Percentiles rank a stretch among this genome's conserved stretches.
Conservation (phyloP, 2,329 filamentous ascomycete species). For the Parascedosporium putredinis region DNA sequence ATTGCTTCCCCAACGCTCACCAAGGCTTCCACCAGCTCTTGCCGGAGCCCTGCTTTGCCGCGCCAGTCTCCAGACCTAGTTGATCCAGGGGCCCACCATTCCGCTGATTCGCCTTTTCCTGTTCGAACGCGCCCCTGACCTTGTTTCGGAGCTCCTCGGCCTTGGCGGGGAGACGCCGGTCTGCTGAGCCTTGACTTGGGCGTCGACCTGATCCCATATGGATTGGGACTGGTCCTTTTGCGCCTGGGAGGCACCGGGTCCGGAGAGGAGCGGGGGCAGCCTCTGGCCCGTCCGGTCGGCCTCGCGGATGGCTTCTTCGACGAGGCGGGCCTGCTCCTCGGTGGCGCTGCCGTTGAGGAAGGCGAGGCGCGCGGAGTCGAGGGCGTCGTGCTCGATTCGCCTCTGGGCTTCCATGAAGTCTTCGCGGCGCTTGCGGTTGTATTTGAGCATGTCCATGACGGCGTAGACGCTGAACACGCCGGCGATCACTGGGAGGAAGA, state of each 20-base stretch:
- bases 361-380: conserved; percentile 46
- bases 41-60: conserved; percentile 23
- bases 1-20: conserved; percentile 16
- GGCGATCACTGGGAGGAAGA: conserved; percentile 45
- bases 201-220: conserved; percentile 13
- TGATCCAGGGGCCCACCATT: conserved; percentile 40
- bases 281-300: conserved; percentile 34
- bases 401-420: conserved; percentile 48
- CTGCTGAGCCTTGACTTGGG: conserved; percentile 11
- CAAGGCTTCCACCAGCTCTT: conserved; percentile 38
- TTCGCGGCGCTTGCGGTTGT: conserved; percentile 48
- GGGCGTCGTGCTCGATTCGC: conserved; percentile 41
- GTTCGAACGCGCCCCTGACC: conserved; percentile 33
- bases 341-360: conserved; percentile 49
- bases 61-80: conserved; percentile 28
- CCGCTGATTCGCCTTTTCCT: conserved; percentile 31
- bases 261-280: conserved; percentile 39
- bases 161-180: conserved; percentile 12
- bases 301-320: conserved; percentile 44
- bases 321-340: conserved; percentile 43
- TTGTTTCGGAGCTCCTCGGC: conserved; percentile 20
- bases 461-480: conserved; percentile 48
- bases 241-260: not conserved
- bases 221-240: conserved; percentile 3
- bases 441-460: conserved; percentile 49